Evolutionary conservation across 2,329 filamentous ascomycete genomes (phyloP), one percentile per base, ranked within the genome.

Genomic region (Epicoccum nigrum): DNA sequence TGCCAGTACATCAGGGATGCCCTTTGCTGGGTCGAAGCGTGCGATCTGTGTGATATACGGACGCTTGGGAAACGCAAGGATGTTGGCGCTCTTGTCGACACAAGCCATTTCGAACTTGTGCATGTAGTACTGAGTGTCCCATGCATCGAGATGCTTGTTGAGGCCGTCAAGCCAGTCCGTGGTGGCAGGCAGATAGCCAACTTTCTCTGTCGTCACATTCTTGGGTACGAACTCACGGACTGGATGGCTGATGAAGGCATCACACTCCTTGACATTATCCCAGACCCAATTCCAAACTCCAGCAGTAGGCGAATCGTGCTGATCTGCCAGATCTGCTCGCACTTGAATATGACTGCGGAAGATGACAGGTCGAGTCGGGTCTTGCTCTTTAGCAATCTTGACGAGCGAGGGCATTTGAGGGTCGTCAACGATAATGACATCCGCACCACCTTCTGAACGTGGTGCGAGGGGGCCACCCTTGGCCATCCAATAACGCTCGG

Each of bases 321-420:
- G 75, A 40, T 83, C 81, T 6, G 87, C 82, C 11, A 93, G 79
- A 65, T 94, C 90, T 55, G 85, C 86, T 48, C 89, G 84, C 51
- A 94, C 86, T 71, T 94, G 89, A 49, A 94, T 94, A 69, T 94
- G 90, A 39, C 87, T 91, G 52, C 90, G 84, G 74, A 89, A 94
- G 32, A 93, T 83, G 17, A 94, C 83, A 1, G 90, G 90, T 11
- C 89, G 83, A n/a, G 86, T 71, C 1, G 89, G 88, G 1, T 88
- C 89, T 6, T 81, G 53, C 50, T 83, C 76, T 74, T 92, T 93
- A 65, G 90, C 87, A 27, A 93, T 76, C 4, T 86, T 85, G 45
- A 93, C 90, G 30, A 94, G 77, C 5, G 83, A 84, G 3, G 89
- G 89, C 89, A 93, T 93, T 72, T 94, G 90, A 1, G 89, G 89